Conservation (phyloP, 768 basidiomycete species). For the Lanmaoa pseudosensibilis region DNA sequence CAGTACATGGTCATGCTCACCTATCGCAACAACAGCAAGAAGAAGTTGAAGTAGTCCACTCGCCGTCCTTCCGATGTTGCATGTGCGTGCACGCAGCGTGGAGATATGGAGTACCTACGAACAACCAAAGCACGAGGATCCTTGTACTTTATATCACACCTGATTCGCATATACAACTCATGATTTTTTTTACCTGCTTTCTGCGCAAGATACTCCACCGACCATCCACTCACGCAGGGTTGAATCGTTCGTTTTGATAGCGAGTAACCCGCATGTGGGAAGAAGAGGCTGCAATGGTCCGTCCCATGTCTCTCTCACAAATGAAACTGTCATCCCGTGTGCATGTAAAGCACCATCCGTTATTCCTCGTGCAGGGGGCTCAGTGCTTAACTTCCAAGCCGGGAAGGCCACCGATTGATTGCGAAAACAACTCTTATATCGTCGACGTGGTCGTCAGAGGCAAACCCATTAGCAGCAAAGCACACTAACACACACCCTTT, state of each 20-base stretch:
- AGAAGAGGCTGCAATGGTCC: neutral
- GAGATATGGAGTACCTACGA: constrained; percentile 14
- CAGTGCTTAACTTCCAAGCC: too few relatives aligned
- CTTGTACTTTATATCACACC: constrained; percentile 24
- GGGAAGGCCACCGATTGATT: neutral
- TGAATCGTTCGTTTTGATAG: neutral
- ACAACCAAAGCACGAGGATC: constrained; percentile 4
- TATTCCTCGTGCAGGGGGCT: too few relatives aligned
- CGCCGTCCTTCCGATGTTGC: neutral
- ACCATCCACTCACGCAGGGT: too few relatives aligned
- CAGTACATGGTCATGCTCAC: neutral
- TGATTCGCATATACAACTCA: constrained; percentile 20
- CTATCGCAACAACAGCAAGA: constrained; percentile 58
- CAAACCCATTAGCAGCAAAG: neutral
- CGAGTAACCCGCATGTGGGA: neutral
- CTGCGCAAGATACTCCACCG: neutral
- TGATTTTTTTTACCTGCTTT: constrained; percentile 1
- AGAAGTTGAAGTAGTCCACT: constrained; percentile 85
- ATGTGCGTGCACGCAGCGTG: constrained; percentile 2
- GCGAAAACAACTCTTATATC: neutral
- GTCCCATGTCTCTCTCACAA: neutral
- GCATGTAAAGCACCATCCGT: neutral
- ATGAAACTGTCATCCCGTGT: neutral
- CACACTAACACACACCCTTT: neutral
- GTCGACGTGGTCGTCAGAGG: neutral